A percentile compares a stretch with the other conserved stretches of the same genome.
Conservation (phyloP, 345 rosid genomes). For the Euphorbia lathyris region DNA sequence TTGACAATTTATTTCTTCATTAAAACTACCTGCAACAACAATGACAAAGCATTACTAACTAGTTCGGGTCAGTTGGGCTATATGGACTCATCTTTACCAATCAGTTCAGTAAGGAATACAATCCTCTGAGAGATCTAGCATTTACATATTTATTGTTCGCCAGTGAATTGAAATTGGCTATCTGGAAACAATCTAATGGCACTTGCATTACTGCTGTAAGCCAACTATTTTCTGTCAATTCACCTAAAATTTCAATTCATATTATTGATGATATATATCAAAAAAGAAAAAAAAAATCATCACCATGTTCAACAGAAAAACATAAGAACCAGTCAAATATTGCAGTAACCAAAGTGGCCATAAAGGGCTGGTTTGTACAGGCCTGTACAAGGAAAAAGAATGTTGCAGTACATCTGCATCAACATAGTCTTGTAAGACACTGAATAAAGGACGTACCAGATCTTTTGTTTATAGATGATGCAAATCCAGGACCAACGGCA, state of each 20-base stretch:
- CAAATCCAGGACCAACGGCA: slow-evolving; percentile 76
- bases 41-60: not conserved
- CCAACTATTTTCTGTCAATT: not conserved
- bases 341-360: not conserved
- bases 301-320: not conserved
- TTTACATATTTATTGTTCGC: too few species aligned
- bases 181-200: not conserved
- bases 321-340: not conserved
- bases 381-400: not conserved
- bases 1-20: not conserved
- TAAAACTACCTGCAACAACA: not conserved
- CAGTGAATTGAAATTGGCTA: not conserved
- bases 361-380: not conserved
- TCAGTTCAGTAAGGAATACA: not conserved
- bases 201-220: not conserved
- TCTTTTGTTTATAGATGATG: slow-evolving; percentile 75
- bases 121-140: not conserved
- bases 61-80: not conserved
- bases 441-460: slow-evolving; percentile 43
- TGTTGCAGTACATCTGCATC: not conserved
- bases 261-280: not conserved
- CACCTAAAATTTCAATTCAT: not conserved
- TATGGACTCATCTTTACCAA: not conserved
- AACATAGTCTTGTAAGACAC: not conserved
- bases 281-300: not conserved